A percentile compares a stretch with the other conserved stretches of the same genome.
Evolutionary conservation across 345 rosid species (phyloP).

Genomic region (Salix exigua): DNA sequence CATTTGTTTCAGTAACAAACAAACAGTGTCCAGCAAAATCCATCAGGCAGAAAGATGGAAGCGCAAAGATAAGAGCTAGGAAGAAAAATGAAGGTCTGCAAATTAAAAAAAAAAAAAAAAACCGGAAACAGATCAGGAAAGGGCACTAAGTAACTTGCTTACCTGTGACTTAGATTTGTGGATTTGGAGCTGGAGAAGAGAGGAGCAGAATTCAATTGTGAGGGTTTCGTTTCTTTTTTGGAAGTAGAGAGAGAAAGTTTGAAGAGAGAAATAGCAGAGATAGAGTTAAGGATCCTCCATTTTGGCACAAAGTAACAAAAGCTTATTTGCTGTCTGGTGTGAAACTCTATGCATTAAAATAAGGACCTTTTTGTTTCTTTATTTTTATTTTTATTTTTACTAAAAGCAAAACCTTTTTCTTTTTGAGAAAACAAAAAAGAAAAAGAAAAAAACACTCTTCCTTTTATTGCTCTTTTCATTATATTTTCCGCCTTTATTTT

Average conservation of each 20-base stretch:
- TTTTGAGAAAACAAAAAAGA: neutral
- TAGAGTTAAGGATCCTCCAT: slow-evolving; percentile 30
- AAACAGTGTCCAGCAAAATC: slow-evolving; percentile 15
- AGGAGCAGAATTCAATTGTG: neutral
- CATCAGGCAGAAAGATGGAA: neutral
- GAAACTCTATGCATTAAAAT: slow-evolving; percentile 51
- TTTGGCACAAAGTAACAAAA: slow-evolving; percentile 25
- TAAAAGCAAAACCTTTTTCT: neutral
- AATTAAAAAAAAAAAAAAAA: neutral
- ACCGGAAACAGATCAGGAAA: neutral
- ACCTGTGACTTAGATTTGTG: neutral
- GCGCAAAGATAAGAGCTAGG: neutral
- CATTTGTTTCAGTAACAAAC: slow-evolving; percentile 21
- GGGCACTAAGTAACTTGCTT: neutral
- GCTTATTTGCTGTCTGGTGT: slow-evolving; percentile 42
- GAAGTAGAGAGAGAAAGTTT: slow-evolving; percentile 8
- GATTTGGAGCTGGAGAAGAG: slow-evolving; percentile 22
- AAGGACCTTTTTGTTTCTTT: neutral
- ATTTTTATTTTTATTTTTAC: too few species aligned
- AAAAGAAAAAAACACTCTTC: neutral
- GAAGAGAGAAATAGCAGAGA: slow-evolving; percentile 6
- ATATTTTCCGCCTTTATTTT: neutral
- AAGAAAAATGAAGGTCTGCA: neutral
- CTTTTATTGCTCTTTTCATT: neutral
- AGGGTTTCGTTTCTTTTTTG: neutral